Base-by-base conservation (phyloP, 2,329 filamentous ascomycete species). In the Huntiella savannae region DNA sequence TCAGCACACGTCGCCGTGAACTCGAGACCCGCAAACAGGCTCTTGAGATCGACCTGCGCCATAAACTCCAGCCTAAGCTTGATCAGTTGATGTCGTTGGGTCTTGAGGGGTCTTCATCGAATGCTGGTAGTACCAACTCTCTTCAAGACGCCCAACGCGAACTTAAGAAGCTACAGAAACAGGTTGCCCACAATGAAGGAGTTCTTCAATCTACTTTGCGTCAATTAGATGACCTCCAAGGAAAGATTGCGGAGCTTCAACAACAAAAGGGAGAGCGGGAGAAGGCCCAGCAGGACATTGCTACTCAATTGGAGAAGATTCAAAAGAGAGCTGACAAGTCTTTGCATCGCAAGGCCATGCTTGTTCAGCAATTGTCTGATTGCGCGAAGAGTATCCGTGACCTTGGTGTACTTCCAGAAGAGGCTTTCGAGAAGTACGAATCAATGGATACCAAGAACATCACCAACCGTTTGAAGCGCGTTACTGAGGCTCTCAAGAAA, bases 261-360 rank as follows among this genome's bases (percentile, higher is more conserved):
- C 54, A 58, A 1, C 62, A 67, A 55, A 79, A 61, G 62, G 64
- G 68, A 1, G 70, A 82, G 52, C 80, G 76, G 55, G 77, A 86
- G 57, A 72, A 79, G 37, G 69, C 75, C 46, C 75, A 87, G 54
- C 78, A 84, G 56, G 81, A 87, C 40, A 71, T 93, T 46, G 77
- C 83, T 2, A 71, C 71, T 45, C 73, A 74, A 33, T 91, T 96
- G 52, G 80, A 88, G 58, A 85, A 79, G 58, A 77, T 88, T 54
- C 84, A 94, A 62, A 87, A 87, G 62, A 74, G 75, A 42, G 83
- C 96, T 69, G 87, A 95, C 59, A 94, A 88, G 68, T 86, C 79
- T 53, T 80, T 93, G 57, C 82, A 87, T 54, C 85, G 86, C 61
- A 91, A 88, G 59, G 82, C 85, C 10, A 70, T 85, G 3, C 68